phyloP scores from a whole-genome alignment of 345 rosid species.

The Aquilaria malaccensis region DNA sequence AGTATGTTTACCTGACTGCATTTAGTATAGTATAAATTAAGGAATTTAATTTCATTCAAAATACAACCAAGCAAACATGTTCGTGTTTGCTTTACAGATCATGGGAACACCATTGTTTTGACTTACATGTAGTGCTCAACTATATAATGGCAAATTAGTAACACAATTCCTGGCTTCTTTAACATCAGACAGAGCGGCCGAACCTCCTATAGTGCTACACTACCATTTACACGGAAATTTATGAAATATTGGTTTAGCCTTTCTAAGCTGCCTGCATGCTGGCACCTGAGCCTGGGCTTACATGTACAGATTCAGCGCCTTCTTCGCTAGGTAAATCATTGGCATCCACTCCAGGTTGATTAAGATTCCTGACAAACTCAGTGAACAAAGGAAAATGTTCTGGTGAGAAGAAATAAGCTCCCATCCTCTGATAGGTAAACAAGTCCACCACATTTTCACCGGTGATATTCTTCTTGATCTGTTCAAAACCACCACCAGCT shows the following conservation, averaged over 20 bases:
- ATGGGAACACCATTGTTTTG: too few relatives aligned
- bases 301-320: conserved; percentile 22
- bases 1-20: too few relatives aligned
- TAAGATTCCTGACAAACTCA: conserved; percentile 52
- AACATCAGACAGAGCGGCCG: too few relatives aligned
- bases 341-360: conserved; percentile 35
- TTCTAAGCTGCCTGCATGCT: conserved; percentile 40
- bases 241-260: not conserved
- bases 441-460: conserved; percentile 32
- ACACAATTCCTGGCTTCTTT: too few relatives aligned
- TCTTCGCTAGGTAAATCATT: conserved; percentile 45
- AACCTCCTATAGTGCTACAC: too few relatives aligned
- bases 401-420: conserved; percentile 92
- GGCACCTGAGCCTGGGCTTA: conserved; percentile 24
- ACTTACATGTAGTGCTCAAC: too few relatives aligned
- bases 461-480: conserved; percentile 47
- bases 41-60: too few relatives aligned
- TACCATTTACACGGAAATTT: conserved; percentile 11
- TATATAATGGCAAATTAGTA: too few relatives aligned
- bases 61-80: too few relatives aligned
- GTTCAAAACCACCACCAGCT: conserved; percentile 49
- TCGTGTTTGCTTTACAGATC: too few relatives aligned
- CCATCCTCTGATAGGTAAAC: conserved; percentile 92
- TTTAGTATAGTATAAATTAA: too few relatives aligned
- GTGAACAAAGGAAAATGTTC: conserved; percentile 82